phyloP scores from a whole-genome alignment of 495 filamentous ascomycete species.

The Lasiosphaeris hirsuta region DNA sequence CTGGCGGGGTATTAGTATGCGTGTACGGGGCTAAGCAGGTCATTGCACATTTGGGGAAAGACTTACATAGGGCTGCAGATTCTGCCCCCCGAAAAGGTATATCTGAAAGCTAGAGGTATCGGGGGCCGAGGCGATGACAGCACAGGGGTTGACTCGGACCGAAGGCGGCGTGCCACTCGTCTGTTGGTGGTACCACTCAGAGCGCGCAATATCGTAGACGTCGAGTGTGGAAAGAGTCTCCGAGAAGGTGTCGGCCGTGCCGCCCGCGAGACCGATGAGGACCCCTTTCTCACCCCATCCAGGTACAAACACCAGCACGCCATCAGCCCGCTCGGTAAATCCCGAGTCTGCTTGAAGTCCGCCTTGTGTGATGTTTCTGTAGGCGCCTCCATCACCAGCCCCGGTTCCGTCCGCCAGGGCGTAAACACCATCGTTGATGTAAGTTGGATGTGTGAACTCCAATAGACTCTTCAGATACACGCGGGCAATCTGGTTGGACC shows the following conservation, averaged over 20 bases:
- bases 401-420: constrained; percentile 44
- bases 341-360: constrained; percentile 59
- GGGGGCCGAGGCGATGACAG: constrained; percentile 64
- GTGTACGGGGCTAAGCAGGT: neutral
- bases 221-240: constrained; percentile 71
- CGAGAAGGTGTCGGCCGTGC: constrained; percentile 56
- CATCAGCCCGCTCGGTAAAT: constrained; percentile 70
- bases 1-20: constrained; percentile 12
- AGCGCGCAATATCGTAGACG: constrained; percentile 72
- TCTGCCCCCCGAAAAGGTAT: constrained; percentile 75
- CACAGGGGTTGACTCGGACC: constrained; percentile 71
- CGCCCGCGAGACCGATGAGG: constrained; percentile 66
- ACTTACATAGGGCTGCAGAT: constrained; percentile 54
- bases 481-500: constrained; percentile 56
- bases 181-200: constrained; percentile 73
- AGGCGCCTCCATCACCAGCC: constrained; percentile 55
- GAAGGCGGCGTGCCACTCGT: constrained; percentile 60
- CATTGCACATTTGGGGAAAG: neutral
- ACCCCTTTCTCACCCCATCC: constrained; percentile 68
- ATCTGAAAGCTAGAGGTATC: constrained; percentile 70
- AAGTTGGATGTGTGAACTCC: constrained; percentile 71
- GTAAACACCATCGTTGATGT: constrained; percentile 55
- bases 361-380: constrained; percentile 68
- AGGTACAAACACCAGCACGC: constrained; percentile 66
- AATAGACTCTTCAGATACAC: constrained; percentile 69